Conservation (phyloP, 768 basidiomycete genomes). For the Lactarius sp. region DNA sequence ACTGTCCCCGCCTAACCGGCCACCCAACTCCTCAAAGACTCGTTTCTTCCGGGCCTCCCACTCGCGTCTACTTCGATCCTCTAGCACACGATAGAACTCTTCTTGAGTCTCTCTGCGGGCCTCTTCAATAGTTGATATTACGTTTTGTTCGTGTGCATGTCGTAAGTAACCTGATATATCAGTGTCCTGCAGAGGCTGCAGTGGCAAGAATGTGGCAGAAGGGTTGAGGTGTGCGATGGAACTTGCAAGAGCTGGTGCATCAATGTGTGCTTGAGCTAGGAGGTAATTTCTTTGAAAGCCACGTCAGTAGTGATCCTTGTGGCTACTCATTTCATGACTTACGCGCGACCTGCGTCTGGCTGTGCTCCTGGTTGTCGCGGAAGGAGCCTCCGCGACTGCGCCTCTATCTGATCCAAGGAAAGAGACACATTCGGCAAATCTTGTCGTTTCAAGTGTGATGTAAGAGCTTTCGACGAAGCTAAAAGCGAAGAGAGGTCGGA, state of each 20-base stretch:
- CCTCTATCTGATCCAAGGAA: constrained; percentile 92
- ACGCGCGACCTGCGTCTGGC: constrained; percentile 72
- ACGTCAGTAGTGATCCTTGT: constrained; percentile 14
- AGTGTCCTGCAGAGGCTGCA: constrained; percentile 91
- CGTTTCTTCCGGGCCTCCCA: constrained; percentile 91
- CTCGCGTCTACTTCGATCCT: constrained; percentile 67
- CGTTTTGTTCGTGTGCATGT: constrained; percentile 92
- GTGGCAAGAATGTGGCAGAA: constrained; percentile 75
- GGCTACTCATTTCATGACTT: constrained; percentile 28
- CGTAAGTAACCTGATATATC: constrained; percentile 92
- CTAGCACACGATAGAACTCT: constrained; percentile 76
- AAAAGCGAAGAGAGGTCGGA: constrained; percentile 67
- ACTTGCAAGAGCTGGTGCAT: constrained; percentile 79
- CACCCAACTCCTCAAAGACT: constrained; percentile 86
- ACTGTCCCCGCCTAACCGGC: constrained; percentile 52
- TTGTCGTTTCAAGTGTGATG: constrained; percentile 67
- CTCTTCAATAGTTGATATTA: constrained; percentile 92
- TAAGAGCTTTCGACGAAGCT: constrained; percentile 66
- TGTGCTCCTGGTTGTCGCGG: constrained; percentile 62
- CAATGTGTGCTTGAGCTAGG: constrained; percentile 89
- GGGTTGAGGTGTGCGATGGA: constrained; percentile 84
- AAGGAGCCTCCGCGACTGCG: constrained; percentile 81
- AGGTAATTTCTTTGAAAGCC: constrained; percentile 66
- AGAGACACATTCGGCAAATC: constrained; percentile 87
- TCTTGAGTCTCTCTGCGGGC: constrained; percentile 79